phyloP scores from a whole-genome alignment of 2,329 filamentous ascomycete species.

The Fusarium fujikuroi region DNA sequence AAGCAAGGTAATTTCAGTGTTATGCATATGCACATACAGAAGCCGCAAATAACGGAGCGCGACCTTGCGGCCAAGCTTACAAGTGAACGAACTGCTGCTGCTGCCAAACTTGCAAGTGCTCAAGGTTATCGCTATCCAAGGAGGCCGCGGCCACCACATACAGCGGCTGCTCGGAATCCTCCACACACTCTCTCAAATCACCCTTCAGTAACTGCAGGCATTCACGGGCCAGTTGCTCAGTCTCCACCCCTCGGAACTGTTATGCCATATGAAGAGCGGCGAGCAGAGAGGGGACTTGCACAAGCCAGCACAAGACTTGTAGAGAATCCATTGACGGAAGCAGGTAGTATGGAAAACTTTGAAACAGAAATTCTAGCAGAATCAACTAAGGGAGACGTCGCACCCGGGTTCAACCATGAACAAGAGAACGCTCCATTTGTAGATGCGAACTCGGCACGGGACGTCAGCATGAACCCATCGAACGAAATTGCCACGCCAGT shows the following conservation, averaged over 20 bases:
- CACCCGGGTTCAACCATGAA: background rate
- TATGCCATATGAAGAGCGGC: background rate
- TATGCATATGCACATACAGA: conserved; percentile 68
- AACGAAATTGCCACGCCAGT: background rate
- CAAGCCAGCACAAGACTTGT: background rate
- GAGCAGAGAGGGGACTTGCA: background rate
- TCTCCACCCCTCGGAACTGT: conserved; percentile 1
- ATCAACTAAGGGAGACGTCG: background rate
- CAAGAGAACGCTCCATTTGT: background rate
- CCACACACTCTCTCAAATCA: conserved; percentile 3
- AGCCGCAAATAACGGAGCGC: conserved; percentile 58
- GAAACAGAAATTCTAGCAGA: background rate
- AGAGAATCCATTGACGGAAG: conserved; percentile 7
- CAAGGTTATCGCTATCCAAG: conserved; percentile 64
- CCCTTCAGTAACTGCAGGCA: background rate
- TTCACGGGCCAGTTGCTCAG: background rate
- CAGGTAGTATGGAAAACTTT: background rate
- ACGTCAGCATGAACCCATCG: background rate
- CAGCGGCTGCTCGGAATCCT: background rate
- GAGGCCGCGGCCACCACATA: conserved; percentile 53
- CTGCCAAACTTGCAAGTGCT: conserved; percentile 65
- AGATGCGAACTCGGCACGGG: background rate
- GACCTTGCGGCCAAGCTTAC: conserved; percentile 68
- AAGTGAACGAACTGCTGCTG: conserved; percentile 69
- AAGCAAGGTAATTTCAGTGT: conserved; percentile 71